phyloP scores from a whole-genome alignment of 176 grass and related monocot genomes.

The Echinochloa phyllopogon region DNA sequence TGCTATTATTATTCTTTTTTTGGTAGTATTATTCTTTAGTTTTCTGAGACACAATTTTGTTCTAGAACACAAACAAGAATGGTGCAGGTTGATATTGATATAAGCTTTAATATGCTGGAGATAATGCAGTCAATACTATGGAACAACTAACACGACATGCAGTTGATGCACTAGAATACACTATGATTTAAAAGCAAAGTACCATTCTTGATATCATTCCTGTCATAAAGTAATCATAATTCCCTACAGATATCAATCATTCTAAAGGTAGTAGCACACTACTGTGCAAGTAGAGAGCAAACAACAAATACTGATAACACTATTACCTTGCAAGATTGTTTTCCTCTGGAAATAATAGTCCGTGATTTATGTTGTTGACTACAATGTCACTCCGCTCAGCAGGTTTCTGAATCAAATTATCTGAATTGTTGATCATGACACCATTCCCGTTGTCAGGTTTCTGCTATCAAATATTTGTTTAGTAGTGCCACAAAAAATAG shows the following conservation, averaged over 20 bases:
- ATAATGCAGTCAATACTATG: not conserved
- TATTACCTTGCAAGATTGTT: slow-evolving; percentile 46
- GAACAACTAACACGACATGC: not conserved
- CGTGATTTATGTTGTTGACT: slow-evolving; percentile 2
- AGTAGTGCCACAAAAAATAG: slow-evolving; percentile 22
- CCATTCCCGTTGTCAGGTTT: slow-evolving; percentile 20
- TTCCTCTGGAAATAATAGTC: slow-evolving; percentile 20
- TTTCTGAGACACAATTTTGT: not conserved
- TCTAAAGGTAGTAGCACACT: not conserved
- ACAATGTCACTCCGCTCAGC: not conserved
- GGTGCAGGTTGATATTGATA: not conserved
- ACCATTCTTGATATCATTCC: not conserved
- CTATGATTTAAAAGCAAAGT: slow-evolving; percentile 1
- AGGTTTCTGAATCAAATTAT: slow-evolving; percentile 21
- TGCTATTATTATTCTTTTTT: not conserved
- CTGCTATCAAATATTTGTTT: slow-evolving; percentile 43
- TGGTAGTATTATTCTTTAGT: no score
- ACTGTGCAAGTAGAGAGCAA: not conserved
- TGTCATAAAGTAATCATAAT: not conserved
- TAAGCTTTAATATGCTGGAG: not conserved
- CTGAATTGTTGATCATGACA: slow-evolving; percentile 22
- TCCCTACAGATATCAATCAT: not conserved
- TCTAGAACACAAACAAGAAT: slow-evolving; percentile 3
- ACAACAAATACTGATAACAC: slow-evolving; percentile 27
- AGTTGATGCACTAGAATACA: slow-evolving; percentile 20